Base-by-base conservation (phyloP, 257 asterid genomes). In the Solanum acaule region DNA sequence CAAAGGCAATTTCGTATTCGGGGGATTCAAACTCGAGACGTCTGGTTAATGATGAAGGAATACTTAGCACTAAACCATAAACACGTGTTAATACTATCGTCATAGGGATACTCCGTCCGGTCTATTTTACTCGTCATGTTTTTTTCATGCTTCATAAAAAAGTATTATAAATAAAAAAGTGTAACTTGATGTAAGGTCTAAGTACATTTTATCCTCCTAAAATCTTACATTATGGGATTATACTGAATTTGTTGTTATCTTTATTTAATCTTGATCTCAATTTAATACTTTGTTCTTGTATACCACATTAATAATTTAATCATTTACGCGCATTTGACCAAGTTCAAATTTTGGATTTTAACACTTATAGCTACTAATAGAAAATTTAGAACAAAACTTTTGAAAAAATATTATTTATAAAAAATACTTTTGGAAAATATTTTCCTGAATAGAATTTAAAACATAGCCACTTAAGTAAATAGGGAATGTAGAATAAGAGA, bases 1-100 rank as follows among this genome's bases (percentile, higher is more conserved):
- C 4, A 52, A 16, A 52, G 61, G 0, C 0, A 0, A 0, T 5
- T 52, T 6, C 0, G 23, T 52, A 52, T 3, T 49, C 1, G 3
- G 0, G 61, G 1, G 61, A 52, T 1, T 6, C 1, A 3, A 52
- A 52, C 4, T 0, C 22, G 0, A 52, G 4, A 52, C 1, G 1
- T 16, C 0, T 52, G 1, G 9, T 52, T 16, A 52, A 52, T 0
- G 0, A 16, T 52, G 23, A 49, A 49, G 6, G 1, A 52, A 0
- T 52, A 16, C 23, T 15, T 16, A 52, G 0, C 61, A 6, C 23
- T 52, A 2, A 3, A 52, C 4, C 9, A 16, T 1, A 2, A 16
- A 52, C 61, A 52, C 6, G n/a, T 52, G n/a, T 52, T 52, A 52
- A 16, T 52, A 52, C 34, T 63, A 63, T 63, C 15, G 5, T 0